A percentile compares a stretch with the other conserved stretches of the same genome.
These are phyloP conservation scores for Kodamaea hsintzibuensis DNA, from an alignment of 805 yeast genomes.

Conservation along the genomic window DNA sequence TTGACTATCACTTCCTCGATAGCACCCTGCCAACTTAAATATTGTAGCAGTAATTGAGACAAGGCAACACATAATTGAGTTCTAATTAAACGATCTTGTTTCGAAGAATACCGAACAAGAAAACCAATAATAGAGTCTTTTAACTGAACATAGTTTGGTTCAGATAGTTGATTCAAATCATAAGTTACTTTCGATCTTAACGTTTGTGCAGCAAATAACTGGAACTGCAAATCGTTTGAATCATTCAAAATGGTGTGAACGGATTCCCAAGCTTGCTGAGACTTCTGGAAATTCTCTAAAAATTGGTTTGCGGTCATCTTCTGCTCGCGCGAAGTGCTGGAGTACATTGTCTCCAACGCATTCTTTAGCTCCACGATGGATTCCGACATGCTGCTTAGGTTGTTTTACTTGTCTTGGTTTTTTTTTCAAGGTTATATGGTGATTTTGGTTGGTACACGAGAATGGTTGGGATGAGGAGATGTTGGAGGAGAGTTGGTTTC, in stretches of 20 bases:
- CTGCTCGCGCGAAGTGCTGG: conserved; percentile 44
- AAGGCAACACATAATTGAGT: conserved; percentile 82
- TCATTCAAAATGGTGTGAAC: conserved; percentile 54
- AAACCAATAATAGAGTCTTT: conserved; percentile 67
- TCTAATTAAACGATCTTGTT: conserved; percentile 55
- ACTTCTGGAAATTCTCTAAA: conserved; percentile 81
- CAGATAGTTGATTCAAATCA: conserved; percentile 78
- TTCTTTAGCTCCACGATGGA: conserved; percentile 32
- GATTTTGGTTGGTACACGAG: conserved; percentile 5
- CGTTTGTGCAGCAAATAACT: conserved; percentile 89
- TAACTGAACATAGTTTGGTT: conserved; percentile 54
- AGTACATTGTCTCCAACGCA: conserved; percentile 52
- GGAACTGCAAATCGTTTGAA: conserved; percentile 51
- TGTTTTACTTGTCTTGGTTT: neutral
- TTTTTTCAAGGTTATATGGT: neutral
- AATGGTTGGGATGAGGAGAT: neutral
- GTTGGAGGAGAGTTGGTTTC: neutral
- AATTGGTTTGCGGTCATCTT: conserved; percentile 52
- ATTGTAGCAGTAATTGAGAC: conserved; percentile 81
- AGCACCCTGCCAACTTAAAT: conserved; percentile 69
- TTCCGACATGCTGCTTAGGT: conserved; percentile 4
- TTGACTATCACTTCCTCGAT: conserved; percentile 61
- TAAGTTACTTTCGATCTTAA: conserved; percentile 80
- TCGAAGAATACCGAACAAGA: conserved; percentile 44
- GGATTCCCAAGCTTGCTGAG: conserved; percentile 76